phyloP scores from a whole-genome alignment of 2,329 filamentous ascomycete species.

The Didymellaceae sp. region DNA sequence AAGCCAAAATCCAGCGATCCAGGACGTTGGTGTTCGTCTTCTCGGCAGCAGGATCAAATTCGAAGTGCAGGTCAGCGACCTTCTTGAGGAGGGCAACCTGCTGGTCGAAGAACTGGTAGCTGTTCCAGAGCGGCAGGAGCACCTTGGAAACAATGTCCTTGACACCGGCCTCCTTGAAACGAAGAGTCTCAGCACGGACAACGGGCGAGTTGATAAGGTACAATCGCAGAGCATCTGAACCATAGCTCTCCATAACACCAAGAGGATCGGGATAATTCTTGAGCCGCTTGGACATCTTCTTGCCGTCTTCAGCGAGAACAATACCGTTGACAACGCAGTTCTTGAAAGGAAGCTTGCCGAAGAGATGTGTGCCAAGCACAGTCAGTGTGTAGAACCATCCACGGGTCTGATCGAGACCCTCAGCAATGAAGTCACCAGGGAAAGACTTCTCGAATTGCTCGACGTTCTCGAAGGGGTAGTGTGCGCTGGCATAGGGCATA shows the following conservation, averaged over 20 bases:
- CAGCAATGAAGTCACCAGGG: conserved; percentile 92
- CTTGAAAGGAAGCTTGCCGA: conserved; percentile 84
- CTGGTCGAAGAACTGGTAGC: conserved; percentile 93
- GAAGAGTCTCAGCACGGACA: conserved; percentile 85
- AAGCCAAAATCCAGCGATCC: conserved; percentile 94
- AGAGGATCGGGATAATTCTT: conserved; percentile 94
- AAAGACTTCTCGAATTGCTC: conserved; percentile 81
- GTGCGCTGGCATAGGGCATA: conserved; percentile 91
- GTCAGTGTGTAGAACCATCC: conserved; percentile 97
- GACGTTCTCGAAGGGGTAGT: conserved; percentile 91
- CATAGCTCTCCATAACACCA: conserved; percentile 84
- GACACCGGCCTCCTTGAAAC: conserved; percentile 90
- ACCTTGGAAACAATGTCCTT: conserved; percentile 96
- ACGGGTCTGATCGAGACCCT: conserved; percentile 90
- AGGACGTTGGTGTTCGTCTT: conserved; percentile 86
- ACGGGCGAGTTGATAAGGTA: conserved; percentile 97
- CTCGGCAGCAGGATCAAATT: conserved; percentile 78
- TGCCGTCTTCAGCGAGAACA: conserved; percentile 90
- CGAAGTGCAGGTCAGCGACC: conserved; percentile 75
- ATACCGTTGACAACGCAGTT: conserved; percentile 98
- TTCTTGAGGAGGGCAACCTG: conserved; percentile 89
- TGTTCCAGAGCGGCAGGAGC: conserved; percentile 91
- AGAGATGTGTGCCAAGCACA: conserved; percentile 86
- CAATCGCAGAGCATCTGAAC: conserved; percentile 89
- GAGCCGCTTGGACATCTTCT: conserved; percentile 97